Base-by-base conservation (phyloP, 352 stramenopile species). In the Hyaloperonospora brassicae region DNA sequence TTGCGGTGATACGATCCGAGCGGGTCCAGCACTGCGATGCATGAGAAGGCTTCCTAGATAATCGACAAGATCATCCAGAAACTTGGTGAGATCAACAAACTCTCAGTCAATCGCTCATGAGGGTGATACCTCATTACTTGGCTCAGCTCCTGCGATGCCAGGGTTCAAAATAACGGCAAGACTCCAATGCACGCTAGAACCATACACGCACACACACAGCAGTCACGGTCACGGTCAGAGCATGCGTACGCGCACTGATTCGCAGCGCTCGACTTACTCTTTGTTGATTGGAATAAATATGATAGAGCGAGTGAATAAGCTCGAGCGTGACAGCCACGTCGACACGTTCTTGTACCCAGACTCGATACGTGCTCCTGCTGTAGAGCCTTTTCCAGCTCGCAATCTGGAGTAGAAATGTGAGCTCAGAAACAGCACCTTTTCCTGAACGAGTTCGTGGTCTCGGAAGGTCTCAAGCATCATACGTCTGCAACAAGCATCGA, bases 281-380 rank as follows among this genome's bases (percentile, higher is more conserved):
- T 88, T 87, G 67, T 93, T 91, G 65, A 93, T 93, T 17, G 83
- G 83, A 57, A 93, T 73, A 73, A 93, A 90, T 62, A 93, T 79
- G 34, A 93, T 59, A 1, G 71, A 79, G 12, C 80, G 79, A 21
- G 63, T 68, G 63, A 93, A 89, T 27, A 93, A 70, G 46, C 86
- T 73, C 2, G 73, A 75, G 25, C 67, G 64, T 11, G 73, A 60
- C 14, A 87, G 59, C 83, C 83, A 93, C 21, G 76, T 88, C 25
- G 77, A 74, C 10, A 93, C 80, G 47, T 89, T 89, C 50, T 76
- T 76, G 65, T 88, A 89, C 9, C 80, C 80, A 30, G 70, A 63
- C n/a, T 81, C 56, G 30, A 87, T 62, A 5, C 78, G 64, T 13
- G 70, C 67, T 7, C 36, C 49, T 7, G 52, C 24, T 1, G 48